phyloP scores from a whole-genome alignment of 164 flowering plant species.

The Nymphaea thermarum region DNA sequence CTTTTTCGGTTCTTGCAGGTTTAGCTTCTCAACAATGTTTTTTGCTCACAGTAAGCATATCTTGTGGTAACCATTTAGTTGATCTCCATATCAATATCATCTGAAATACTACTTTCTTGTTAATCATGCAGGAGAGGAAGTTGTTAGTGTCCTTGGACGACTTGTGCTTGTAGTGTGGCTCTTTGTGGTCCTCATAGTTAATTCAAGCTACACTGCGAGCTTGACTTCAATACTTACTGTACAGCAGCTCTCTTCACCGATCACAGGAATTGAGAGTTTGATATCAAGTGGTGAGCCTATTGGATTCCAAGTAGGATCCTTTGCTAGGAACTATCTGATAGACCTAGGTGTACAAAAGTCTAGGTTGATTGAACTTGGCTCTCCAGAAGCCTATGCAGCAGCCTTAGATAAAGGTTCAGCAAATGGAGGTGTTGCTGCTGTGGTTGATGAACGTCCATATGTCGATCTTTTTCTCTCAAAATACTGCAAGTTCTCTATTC shows the following conservation, averaged over 20 bases:
- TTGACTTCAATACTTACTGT: slow-evolving; percentile 36
- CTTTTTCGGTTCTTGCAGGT: slow-evolving; percentile 39
- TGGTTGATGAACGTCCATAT: slow-evolving; percentile 52
- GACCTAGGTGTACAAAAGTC: slow-evolving; percentile 26
- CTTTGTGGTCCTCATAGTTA: slow-evolving; percentile 34
- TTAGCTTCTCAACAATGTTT: slow-evolving; percentile 68
- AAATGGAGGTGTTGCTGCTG: slow-evolving; percentile 36
- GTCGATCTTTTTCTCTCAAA: slow-evolving; percentile 42
- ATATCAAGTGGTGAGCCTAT: slow-evolving; percentile 21
- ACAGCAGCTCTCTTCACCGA: slow-evolving; percentile 27
- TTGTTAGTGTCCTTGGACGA: slow-evolving; percentile 23
- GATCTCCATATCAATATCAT: not conserved
- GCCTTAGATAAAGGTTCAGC: slow-evolving; percentile 24
- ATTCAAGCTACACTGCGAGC: slow-evolving; percentile 31
- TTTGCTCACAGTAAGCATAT: slow-evolving; percentile 62
- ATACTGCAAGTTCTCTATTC: slow-evolving; percentile 27
- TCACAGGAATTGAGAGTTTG: slow-evolving; percentile 43
- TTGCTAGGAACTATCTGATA: slow-evolving; percentile 27
- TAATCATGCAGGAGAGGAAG: slow-evolving; percentile 18
- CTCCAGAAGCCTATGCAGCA: slow-evolving; percentile 33
- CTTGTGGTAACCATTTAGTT: not conserved
- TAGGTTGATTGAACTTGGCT: slow-evolving; percentile 33
- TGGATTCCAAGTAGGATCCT: slow-evolving; percentile 49
- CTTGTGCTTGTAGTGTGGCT: slow-evolving; percentile 27
- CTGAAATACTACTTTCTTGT: not conserved